phyloP scores from a whole-genome alignment of 352 stramenopile genomes.

The Globisporangium cederbergense region DNA sequence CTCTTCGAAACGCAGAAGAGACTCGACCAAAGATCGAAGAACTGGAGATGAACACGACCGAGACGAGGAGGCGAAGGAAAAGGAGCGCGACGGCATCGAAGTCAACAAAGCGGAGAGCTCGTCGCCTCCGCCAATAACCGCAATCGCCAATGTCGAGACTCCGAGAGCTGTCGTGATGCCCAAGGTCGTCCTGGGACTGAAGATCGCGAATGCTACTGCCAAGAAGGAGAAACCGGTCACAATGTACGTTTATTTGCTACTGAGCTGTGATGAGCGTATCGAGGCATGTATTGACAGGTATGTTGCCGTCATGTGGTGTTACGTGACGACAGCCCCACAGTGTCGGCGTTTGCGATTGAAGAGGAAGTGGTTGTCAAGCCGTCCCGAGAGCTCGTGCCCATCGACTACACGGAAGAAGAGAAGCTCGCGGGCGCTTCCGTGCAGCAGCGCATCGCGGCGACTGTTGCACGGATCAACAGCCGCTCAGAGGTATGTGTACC shows the following conservation, averaged over 20 bases:
- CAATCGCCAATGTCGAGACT: background rate
- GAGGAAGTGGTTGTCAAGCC: slow-evolving; percentile 40
- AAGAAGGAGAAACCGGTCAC: slow-evolving; percentile 38
- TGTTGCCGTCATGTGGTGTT: background rate
- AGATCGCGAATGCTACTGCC: slow-evolving; percentile 19
- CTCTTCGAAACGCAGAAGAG: slow-evolving; percentile 18
- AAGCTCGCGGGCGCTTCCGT: slow-evolving; percentile 20
- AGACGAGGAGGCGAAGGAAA: background rate
- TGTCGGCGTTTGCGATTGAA: slow-evolving; percentile 33
- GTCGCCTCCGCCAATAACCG: background rate
- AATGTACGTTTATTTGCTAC: slow-evolving; percentile 18
- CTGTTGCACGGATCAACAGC: slow-evolving; percentile 36
- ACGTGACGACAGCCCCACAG: slow-evolving; percentile 8
- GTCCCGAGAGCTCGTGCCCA: slow-evolving; percentile 34
- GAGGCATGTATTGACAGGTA: background rate
- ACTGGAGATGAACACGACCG: background rate
- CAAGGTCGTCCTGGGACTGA: slow-evolving; percentile 52
- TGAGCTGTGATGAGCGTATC: background rate
- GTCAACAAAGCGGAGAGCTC: background rate
- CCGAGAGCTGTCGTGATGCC: slow-evolving; percentile 16
- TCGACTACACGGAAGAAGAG: slow-evolving; percentile 56
- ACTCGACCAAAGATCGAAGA: slow-evolving; percentile 6
- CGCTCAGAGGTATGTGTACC: slow-evolving; percentile 19
- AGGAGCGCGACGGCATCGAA: background rate
- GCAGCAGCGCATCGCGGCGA: slow-evolving; percentile 28